Evolutionary conservation across 768 basidiomycete species (phyloP).

Genomic region (Termitomyces sp.): DNA sequence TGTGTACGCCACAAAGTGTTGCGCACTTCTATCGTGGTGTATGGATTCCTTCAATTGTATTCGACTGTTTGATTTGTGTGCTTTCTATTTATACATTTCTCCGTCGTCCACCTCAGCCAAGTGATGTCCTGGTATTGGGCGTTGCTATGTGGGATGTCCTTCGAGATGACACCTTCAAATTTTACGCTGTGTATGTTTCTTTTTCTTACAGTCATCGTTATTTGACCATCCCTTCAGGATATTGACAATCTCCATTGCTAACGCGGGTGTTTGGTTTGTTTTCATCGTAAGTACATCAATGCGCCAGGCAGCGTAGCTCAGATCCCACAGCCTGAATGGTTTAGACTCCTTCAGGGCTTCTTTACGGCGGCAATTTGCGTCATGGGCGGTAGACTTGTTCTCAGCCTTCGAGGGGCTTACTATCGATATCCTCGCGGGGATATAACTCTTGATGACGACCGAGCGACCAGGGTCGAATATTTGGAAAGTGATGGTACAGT

Average conservation of each 20-base stretch:
- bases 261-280: slow-evolving; percentile 15
- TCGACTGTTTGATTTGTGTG: slow-evolving; percentile 16
- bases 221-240: slow-evolving; percentile 9
- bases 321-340: slow-evolving; percentile 16
- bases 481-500: background rate
- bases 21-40: slow-evolving; percentile 15
- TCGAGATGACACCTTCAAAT: slow-evolving; percentile 20
- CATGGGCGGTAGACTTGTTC: slow-evolving; percentile 21
- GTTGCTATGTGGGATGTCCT: slow-evolving; percentile 17
- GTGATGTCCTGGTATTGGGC: background rate
- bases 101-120: slow-evolving; percentile 6
- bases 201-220: background rate
- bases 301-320: background rate
- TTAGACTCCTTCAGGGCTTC: slow-evolving; percentile 17
- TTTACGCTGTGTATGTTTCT: slow-evolving; percentile 20
- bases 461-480: background rate
- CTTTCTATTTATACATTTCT: slow-evolving; percentile 16
- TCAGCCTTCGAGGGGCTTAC: slow-evolving; percentile 23
- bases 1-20: slow-evolving; percentile 15
- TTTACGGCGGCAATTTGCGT: slow-evolving; percentile 19
- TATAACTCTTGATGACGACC: background rate
- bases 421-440: slow-evolving; percentile 12
- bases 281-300: slow-evolving; percentile 12
- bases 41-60: slow-evolving; percentile 20
- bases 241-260: slow-evolving; percentile 13